Evolutionary conservation across 352 stramenopile genomes (phyloP), one percentile per base, ranked within the genome.

Genomic region (Phytophthora quininea): DNA sequence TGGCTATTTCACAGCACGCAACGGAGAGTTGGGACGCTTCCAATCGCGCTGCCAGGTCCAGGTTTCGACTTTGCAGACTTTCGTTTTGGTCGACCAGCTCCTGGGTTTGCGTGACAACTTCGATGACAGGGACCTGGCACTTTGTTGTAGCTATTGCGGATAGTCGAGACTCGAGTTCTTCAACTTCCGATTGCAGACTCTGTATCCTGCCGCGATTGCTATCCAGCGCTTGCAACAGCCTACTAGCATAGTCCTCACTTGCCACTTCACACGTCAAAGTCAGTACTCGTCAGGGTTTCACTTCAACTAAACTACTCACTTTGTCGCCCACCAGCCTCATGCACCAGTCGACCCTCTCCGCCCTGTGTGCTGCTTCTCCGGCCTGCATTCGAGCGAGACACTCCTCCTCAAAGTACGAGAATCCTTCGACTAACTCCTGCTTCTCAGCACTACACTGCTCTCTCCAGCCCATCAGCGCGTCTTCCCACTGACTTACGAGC

Each of bases 21-120:
- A 38, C 59, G 30, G 68, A 57, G 5, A 90, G 54, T 49, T 91
- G 73, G 2, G 71, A 56, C 47, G 77, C 57, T 29, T 86, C 88
- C n/a, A 72, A 38, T 37, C 74, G 52, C 24, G 67, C 68, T 24
- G 69, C 43, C 2, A 88, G 38, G n/a, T 79, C 54, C 5, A 88
- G 53, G 5, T 62, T 38, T 24, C 78, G 56, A 6, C 33, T 47
- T 12, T 62, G 60, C 37, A 74, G 37, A 24, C 11, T 59, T 31
- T 63, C 38, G 11, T 56, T 31, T n/a, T 68, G 40, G 31, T 33
- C 30, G 12, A 59, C 24, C 9, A 4, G 27, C 24, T 50, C 43
- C 24, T 38, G 15, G 5, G 67, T 54, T 35, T 48, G 43, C 2
- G 53, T 67, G 12, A 42, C 24, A 32, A 38, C 62, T n/a, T 67